phyloP scores from a whole-genome alignment of 805 yeast species.

The Barnettozyma californica region DNA sequence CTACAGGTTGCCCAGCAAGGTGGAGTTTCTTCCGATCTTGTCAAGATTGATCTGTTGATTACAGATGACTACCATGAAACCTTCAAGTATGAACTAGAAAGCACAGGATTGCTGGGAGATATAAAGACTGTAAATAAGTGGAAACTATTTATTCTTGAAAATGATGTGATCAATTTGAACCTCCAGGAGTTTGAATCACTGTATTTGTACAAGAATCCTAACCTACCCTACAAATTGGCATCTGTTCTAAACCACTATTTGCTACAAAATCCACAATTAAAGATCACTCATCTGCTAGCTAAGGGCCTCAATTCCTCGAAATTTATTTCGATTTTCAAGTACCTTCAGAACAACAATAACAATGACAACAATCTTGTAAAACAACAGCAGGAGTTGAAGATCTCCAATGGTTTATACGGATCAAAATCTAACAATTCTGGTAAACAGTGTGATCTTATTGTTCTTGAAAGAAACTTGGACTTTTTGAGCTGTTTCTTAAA shows the following conservation, averaged over 20 bases:
- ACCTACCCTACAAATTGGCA: slow-evolving; percentile 26
- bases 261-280: slow-evolving; percentile 41
- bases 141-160: slow-evolving; percentile 12
- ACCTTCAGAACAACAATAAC: slow-evolving; percentile 25
- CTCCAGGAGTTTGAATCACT: slow-evolving; percentile 28
- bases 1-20: slow-evolving; percentile 8
- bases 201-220: slow-evolving; percentile 32
- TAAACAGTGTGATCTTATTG: slow-evolving; percentile 63
- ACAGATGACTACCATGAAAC: slow-evolving; percentile 34
- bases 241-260: slow-evolving; percentile 39
- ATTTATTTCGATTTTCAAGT: slow-evolving; percentile 39
- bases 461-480: slow-evolving; percentile 77
- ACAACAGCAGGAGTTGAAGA: slow-evolving; percentile 23
- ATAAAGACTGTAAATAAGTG: slow-evolving; percentile 12
- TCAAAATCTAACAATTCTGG: slow-evolving; percentile 34
- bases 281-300: slow-evolving; percentile 45
- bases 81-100: slow-evolving; percentile 30
- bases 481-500: slow-evolving; percentile 62
- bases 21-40: slow-evolving; percentile 1
- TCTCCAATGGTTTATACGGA: slow-evolving; percentile 27
- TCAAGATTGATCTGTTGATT: slow-evolving; percentile 22
- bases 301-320: slow-evolving; percentile 53
- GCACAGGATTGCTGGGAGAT: slow-evolving; percentile 17
- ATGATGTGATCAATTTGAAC: slow-evolving; percentile 8
- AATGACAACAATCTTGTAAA: slow-evolving; percentile 32